A percentile compares a stretch with the other conserved stretches of the same genome.
phyloP scores from a whole-genome alignment of 2,329 filamentous ascomycete species.

The Aspergillus sp. region DNA sequence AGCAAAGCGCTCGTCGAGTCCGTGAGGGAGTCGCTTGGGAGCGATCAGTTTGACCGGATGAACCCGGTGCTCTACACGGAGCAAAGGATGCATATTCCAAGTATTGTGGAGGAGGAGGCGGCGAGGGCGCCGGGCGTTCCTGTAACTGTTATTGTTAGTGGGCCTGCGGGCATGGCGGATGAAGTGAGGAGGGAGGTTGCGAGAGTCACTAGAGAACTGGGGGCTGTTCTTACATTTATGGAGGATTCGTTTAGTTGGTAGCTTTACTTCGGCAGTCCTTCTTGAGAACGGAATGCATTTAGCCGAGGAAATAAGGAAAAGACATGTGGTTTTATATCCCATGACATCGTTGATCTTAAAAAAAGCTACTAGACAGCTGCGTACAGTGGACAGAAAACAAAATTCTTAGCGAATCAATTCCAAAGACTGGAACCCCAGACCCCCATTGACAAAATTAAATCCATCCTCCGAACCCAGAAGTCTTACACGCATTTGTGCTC shows the following conservation, averaged over 20 bases:
- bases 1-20: neutral
- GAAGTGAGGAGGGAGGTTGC: neutral
- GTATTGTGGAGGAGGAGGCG: neutral
- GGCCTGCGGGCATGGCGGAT: slow-evolving; percentile 3
- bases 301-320: too few relatives aligned
- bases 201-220: neutral
- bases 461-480: too few relatives aligned
- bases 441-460: too few relatives aligned
- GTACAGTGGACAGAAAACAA: too few relatives aligned
- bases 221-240: neutral
- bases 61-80: neutral
- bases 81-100: neutral
- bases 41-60: neutral
- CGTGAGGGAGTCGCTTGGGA: neutral
- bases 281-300: too few relatives aligned
- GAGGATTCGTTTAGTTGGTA: slow-evolving; percentile 8
- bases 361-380: too few relatives aligned
- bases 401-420: too few relatives aligned
- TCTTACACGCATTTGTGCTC: neutral
- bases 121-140: neutral
- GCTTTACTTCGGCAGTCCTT: neutral
- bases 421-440: too few relatives aligned
- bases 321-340: too few relatives aligned
- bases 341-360: too few relatives aligned
- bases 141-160: slow-evolving; percentile 2